A percentile compares a stretch with the other conserved stretches of the same genome.
Conservation (phyloP, 2,329 filamentous ascomycete genomes). For the Lachnellula occidentalis region DNA sequence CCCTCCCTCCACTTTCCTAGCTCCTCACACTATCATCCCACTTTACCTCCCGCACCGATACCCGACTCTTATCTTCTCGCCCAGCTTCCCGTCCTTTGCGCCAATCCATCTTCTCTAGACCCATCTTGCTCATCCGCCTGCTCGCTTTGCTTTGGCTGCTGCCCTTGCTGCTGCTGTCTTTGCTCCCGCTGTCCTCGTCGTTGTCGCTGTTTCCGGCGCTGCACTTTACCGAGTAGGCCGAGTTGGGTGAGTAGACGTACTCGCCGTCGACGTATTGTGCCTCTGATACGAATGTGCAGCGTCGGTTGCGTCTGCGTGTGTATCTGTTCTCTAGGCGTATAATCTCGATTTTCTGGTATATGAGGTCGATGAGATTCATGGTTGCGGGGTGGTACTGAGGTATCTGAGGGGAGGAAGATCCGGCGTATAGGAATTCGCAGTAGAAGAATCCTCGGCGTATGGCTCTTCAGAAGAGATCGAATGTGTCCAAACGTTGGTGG, state of each 20-base stretch:
- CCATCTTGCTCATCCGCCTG: conserved; percentile 22
- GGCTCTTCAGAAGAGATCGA: not conserved
- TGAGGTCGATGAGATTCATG: conserved; percentile 49
- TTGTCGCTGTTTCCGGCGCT: conserved; percentile 28
- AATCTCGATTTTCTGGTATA: conserved; percentile 73
- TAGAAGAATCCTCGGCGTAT: not conserved
- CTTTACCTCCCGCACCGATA: conserved; percentile 20
- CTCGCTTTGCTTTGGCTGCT: conserved; percentile 15
- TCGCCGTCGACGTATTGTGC: conserved; percentile 93
- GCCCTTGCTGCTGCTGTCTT: conserved; percentile 12
- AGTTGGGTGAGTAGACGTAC: conserved; percentile 66
- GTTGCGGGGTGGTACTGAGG: conserved; percentile 4
- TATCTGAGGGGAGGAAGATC: not conserved
- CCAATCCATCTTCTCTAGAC: conserved; percentile 25
- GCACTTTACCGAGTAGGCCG: conserved; percentile 37
- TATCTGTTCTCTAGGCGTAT: conserved; percentile 95
- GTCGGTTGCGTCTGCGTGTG: conserved; percentile 78
- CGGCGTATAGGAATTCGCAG: not conserved
- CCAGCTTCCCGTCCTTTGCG: conserved; percentile 16
- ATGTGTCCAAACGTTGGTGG: too few relatives aligned
- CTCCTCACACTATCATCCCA: conserved; percentile 12
- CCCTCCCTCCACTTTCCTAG: not conserved
- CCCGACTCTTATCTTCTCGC: conserved; percentile 11
- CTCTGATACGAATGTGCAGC: conserved; percentile 82
- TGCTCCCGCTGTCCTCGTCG: conserved; percentile 12